Conservation (phyloP, 2,329 filamentous ascomycete species). For the Colletotrichum eremochloae region DNA sequence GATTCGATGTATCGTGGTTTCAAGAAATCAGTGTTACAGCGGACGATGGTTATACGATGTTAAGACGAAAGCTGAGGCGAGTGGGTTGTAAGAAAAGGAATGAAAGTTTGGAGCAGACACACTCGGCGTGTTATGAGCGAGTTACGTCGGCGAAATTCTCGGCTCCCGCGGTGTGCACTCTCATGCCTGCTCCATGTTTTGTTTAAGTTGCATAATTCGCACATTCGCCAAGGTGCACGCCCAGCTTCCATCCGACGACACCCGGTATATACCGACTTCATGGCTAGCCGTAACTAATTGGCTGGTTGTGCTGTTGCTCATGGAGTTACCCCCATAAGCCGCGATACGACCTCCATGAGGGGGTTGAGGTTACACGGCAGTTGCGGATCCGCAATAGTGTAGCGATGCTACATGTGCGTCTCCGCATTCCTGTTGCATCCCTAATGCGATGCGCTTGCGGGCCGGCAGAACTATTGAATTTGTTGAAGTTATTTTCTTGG, state of each 20-base stretch:
- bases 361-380: background rate
- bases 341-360: background rate
- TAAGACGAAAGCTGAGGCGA: background rate
- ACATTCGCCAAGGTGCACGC: background rate
- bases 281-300: no score
- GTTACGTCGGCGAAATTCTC: background rate
- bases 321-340: background rate
- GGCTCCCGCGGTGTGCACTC: background rate
- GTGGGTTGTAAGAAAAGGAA: background rate
- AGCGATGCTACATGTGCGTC: background rate
- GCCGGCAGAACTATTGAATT: background rate
- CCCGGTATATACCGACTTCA: no score
- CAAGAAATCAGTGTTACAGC: background rate
- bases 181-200: background rate
- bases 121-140: background rate
- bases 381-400: slow-evolving; percentile 12
- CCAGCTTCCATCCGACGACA: background rate
- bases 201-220: background rate
- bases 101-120: background rate
- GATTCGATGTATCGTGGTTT: background rate
- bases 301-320: background rate
- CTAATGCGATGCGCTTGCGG: background rate
- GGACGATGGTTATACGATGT: background rate
- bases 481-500: background rate
- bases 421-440: slow-evolving; percentile 1